Evolutionary conservation across 345 rosid genomes (phyloP).

Genomic region (Raphanus sativus): DNA sequence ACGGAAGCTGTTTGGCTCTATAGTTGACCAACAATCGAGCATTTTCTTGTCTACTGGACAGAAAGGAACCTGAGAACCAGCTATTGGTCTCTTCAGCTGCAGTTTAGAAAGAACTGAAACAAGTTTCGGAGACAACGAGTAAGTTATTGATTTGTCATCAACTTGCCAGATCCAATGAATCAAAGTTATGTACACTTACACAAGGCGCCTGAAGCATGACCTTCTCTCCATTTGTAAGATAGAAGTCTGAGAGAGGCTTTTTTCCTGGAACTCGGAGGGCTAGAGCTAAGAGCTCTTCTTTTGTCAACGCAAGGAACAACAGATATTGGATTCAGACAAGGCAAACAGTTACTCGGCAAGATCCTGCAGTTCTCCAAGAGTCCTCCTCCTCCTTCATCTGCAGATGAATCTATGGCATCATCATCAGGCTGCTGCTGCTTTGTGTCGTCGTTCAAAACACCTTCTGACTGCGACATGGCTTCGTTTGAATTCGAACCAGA

Average conservation of each 20-base stretch:
- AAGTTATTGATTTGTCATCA: constrained; percentile 6
- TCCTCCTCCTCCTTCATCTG: constrained; percentile 58
- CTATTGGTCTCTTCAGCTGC: constrained; percentile 60
- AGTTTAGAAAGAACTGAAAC: constrained; percentile 73
- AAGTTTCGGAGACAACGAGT: constrained; percentile 7
- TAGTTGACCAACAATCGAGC: constrained; percentile 64
- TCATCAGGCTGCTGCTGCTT: constrained; percentile 42
- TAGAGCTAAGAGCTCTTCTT: constrained; percentile 65
- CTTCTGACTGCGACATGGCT: constrained; percentile 35
- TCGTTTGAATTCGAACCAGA: constrained; percentile 40
- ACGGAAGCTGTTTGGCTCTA: constrained; percentile 60
- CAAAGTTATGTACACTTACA: constrained; percentile 48
- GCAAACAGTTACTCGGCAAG: constrained; percentile 75
- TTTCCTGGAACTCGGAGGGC: constrained; percentile 62
- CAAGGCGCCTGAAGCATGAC: constrained; percentile 54
- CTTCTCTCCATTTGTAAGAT: constrained; percentile 90
- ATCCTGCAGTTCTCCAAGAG: constrained; percentile 64
- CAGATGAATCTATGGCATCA: constrained; percentile 54
- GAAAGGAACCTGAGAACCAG: constrained; percentile 64
- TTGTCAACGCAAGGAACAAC: constrained; percentile 63
- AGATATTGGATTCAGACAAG: constrained; percentile 66
- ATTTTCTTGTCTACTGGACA: constrained; percentile 65
- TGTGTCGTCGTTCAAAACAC: constrained; percentile 35
- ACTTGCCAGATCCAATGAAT: neutral
- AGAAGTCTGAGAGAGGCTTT: constrained; percentile 50